Percentiles rank a stretch among this genome's conserved stretches.
These are phyloP conservation scores for Aspergillus calidoustus DNA, from an alignment of 2,329 filamentous ascomycete genomes.

Conservation along the genomic window DNA sequence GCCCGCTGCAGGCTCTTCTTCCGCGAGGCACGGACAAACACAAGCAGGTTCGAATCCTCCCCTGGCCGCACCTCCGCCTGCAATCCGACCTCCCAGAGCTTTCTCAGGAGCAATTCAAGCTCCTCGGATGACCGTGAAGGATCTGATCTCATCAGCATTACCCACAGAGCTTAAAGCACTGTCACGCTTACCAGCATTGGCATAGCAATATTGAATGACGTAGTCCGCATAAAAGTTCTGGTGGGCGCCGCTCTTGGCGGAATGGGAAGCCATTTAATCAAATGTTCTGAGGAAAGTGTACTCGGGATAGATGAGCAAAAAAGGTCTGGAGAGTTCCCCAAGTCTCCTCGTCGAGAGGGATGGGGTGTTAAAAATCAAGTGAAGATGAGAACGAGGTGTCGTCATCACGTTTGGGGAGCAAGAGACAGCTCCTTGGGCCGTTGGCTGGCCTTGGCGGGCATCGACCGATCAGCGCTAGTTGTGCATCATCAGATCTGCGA, in stretches of 20 bases:
- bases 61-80: slow-evolving; percentile 86
- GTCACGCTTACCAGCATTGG: slow-evolving; percentile 62
- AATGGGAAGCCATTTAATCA: slow-evolving; percentile 34
- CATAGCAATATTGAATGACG: slow-evolving; percentile 80
- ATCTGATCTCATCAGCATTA: slow-evolving; percentile 53
- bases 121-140: slow-evolving; percentile 70
- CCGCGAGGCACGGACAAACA: slow-evolving; percentile 78
- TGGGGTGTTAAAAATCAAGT: slow-evolving; percentile 3
- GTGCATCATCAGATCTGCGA: background rate
- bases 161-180: slow-evolving; percentile 2
- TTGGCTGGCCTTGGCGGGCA: background rate
- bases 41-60: slow-evolving; percentile 73
- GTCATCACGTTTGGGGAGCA: background rate
- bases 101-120: slow-evolving; percentile 78
- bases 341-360: background rate
- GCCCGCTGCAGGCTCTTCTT: slow-evolving; percentile 78
- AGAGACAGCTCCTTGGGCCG: background rate
- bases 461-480: background rate
- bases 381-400: background rate
- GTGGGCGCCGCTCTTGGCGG: slow-evolving; percentile 37
- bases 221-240: slow-evolving; percentile 80
- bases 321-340: background rate
- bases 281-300: background rate
- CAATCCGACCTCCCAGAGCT: slow-evolving; percentile 77
- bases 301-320: background rate